Conservation (phyloP, 805 yeast genomes). For the Saccharomycopsis fodiens region DNA sequence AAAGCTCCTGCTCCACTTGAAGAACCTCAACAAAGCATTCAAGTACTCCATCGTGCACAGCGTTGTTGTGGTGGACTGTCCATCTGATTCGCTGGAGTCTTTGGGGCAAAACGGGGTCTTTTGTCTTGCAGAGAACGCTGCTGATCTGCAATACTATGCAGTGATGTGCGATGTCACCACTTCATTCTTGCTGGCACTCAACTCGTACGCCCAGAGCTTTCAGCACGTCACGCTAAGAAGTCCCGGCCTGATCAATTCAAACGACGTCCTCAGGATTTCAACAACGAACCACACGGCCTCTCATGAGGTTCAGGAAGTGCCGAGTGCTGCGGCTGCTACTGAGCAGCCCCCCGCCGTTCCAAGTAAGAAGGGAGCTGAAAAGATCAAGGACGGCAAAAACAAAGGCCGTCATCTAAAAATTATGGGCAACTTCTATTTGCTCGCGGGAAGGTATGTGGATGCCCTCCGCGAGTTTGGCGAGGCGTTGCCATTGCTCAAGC, state of each 20-base stretch:
- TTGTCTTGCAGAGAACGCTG: not conserved
- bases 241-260: slow-evolving; percentile 59
- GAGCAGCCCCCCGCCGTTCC: slow-evolving; percentile 1
- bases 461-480: slow-evolving; percentile 74
- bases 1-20: slow-evolving; percentile 26
- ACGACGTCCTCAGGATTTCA: slow-evolving; percentile 34
- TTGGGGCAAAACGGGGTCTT: not conserved
- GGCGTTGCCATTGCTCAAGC: slow-evolving; percentile 50
- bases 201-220: slow-evolving; percentile 64
- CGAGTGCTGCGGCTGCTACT: slow-evolving; percentile 7
- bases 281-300: slow-evolving; percentile 23
- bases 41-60: slow-evolving; percentile 51
- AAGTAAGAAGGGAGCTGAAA: slow-evolving; percentile 6
- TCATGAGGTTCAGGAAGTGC: slow-evolving; percentile 10
- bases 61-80: slow-evolving; percentile 46
- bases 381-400: slow-evolving; percentile 36
- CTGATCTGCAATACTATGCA: slow-evolving; percentile 36
- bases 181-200: slow-evolving; percentile 54
- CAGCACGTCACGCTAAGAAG: slow-evolving; percentile 76
- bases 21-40: slow-evolving; percentile 36
- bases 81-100: not conserved
- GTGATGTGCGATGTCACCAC: slow-evolving; percentile 66
- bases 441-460: slow-evolving; percentile 71
- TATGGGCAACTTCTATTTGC: slow-evolving; percentile 64
- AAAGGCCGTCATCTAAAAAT: slow-evolving; percentile 71